Base-by-base conservation (phyloP, 2,329 filamentous ascomycete genomes). In the Scolecobasidium constrictum region DNA sequence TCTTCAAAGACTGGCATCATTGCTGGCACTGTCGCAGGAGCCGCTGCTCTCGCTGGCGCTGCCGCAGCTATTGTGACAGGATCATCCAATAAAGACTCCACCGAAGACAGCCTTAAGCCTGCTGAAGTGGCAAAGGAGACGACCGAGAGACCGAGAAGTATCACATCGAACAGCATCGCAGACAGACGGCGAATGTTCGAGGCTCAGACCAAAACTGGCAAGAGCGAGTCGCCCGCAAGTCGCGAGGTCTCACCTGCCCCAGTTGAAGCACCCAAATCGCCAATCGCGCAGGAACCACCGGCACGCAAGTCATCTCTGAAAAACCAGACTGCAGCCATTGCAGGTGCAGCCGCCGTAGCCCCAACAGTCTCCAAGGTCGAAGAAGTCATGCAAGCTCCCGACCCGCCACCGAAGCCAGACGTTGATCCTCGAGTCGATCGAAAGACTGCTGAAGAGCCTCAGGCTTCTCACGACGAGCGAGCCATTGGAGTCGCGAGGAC, bases 401-500 rank as follows among this genome's bases (percentile, higher is more conserved):
- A n/a, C n/a, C n/a, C n/a, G n/a, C n/a, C n/a, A n/a, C n/a, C n/a
- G n/a, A n/a, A n/a, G n/a, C n/a, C 9, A 31, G 26, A 31, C 9
- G 26, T 31, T 31, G 26, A 31, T 31, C 26, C 26, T 9, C 9
- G 26, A n/a, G 26, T 31, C 9, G 26, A 31, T n/a, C 9, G 26
- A 31, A 31, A 31, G 26, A 31, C 26, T 7, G 26, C n/a, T 9
- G n/a, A 31, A 31, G 26, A 31, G n/a, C n/a, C n/a, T 7, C 26
- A 31, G 26, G 26, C 26, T n/a, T 9, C 26, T 2, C 45, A 48
- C n/a, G 50, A 47, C 19, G 41, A 49, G 3, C 48, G 53, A 19
- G 58, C 56, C 35, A 67, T 67, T 47, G 64, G 65, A 38, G 53
- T 67, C 31, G 66, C 65, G 15, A 60, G 51, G 38, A 66, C 65